Base-by-base conservation (phyloP, 345 rosid genomes). In the Hypericum perforatum region DNA sequence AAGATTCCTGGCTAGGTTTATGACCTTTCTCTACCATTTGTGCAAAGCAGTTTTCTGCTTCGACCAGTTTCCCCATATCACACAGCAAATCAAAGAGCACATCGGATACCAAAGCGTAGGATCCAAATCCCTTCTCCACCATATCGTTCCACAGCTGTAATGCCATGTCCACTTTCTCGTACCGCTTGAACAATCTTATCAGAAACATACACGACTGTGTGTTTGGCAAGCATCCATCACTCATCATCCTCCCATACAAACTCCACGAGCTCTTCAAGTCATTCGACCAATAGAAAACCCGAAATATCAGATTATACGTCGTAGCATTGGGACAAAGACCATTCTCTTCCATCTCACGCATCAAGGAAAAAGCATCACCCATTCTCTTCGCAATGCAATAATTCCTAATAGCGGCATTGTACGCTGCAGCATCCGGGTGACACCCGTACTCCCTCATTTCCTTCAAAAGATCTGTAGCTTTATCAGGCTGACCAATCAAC, bases 401-500 rank as follows among this genome's bases (percentile, higher is more conserved):
- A 39, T 89, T 89, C 64, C 97, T 72, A 52, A 91, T 83, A 0
- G 76, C 83, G 60, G 96, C 86, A 63, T 91, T 91, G 47, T 87
- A 91, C 0, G 96, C 92, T 0, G 96, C 82, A 54, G 67, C 84
- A 71, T 87, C 98, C 0, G 98, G 96, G 61, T 82, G 70, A 61
- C 87, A 83, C n/a, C 98, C 90, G 22, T 73, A 65, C 70, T 82
- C 98, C 68, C 76, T 76, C 92, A 87, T 91, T 41, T 87, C 92
- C 67, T 76, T 79, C 64, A 89, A 59, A 39, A 82, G 37, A 43
- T 68, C 72, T 59, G 82, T 78, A 16, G 89, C 92, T 78, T 87
- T 91, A 76, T 91, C 98, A 50, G 95, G 96, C 74, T 85, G 98
- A 42, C 96, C 94, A 9, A 87, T 50, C 71, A 85, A 67, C n/a